These are phyloP conservation scores for Pleoardoris graminearum DNA, from an alignment of 2,329 filamentous ascomycete species.

Conservation along the genomic window DNA sequence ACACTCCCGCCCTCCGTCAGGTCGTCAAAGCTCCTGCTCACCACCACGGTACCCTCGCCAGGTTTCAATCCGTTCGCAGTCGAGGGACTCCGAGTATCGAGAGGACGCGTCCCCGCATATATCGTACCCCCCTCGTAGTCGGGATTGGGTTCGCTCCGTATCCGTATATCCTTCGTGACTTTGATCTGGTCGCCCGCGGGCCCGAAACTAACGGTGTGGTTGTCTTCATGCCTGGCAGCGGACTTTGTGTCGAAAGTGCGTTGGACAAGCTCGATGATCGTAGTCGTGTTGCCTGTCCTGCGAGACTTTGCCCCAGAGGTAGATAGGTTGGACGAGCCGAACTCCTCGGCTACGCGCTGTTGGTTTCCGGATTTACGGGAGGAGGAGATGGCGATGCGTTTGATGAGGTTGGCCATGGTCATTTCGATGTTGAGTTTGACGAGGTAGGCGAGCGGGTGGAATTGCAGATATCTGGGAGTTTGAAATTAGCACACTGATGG, in stretches of 20 bases:
- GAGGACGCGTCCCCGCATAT: background rate
- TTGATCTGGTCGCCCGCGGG: slow-evolving; percentile 20
- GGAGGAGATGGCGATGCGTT: slow-evolving; percentile 40
- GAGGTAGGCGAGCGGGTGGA: slow-evolving; percentile 12
- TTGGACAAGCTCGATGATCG: background rate
- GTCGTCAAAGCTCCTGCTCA: slow-evolving; percentile 10
- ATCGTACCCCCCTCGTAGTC: background rate
- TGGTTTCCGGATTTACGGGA: slow-evolving; percentile 33
- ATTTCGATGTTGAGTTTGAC: slow-evolving; percentile 21
- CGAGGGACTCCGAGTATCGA: background rate
- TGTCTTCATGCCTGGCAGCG: background rate
- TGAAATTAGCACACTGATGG: background rate
- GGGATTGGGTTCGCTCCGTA: slow-evolving; percentile 14
- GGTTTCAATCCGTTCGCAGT: background rate
- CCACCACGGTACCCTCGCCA: background rate
- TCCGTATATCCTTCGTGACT: slow-evolving; percentile 19
- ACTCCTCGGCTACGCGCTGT: slow-evolving; percentile 21
- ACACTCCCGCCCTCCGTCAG: slow-evolving; percentile 8
- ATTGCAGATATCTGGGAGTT: slow-evolving; percentile 48
- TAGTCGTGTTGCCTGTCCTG: background rate
- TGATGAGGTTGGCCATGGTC: background rate
- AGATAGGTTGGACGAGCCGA: slow-evolving; percentile 24
- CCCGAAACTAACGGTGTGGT: slow-evolving; percentile 4
- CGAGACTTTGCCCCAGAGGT: background rate
- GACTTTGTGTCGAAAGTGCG: background rate